phyloP scores from a whole-genome alignment of 306 rosid species.

The Dryas octopetala region DNA sequence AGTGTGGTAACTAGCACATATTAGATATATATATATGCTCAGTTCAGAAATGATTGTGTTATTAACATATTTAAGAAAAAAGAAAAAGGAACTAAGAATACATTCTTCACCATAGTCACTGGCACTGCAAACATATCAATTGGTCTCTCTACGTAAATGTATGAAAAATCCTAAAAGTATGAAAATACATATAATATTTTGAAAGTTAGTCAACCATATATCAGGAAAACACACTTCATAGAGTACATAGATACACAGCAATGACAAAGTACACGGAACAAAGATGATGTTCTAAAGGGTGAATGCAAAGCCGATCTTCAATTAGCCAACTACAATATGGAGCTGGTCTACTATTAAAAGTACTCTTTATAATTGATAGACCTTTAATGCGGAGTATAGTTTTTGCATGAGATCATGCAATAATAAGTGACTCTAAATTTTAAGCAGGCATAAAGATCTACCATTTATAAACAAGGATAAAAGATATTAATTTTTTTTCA shows the following conservation, averaged over 20 bases:
- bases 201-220: not conserved
- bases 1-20: not conserved
- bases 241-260: too few relatives aligned
- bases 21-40: not conserved
- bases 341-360: not conserved
- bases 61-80: not conserved
- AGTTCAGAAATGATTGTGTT: not conserved
- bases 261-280: not conserved
- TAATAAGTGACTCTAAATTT: too few relatives aligned
- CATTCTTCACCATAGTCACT: not conserved
- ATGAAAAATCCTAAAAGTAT: not conserved
- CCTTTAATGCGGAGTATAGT: too few relatives aligned
- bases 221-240: not conserved
- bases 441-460: not conserved
- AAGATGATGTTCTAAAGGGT: not conserved
- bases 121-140: not conserved
- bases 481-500: not conserved
- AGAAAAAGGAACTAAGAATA: not conserved
- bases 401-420: too few relatives aligned
- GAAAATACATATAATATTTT: not conserved
- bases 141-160: not conserved
- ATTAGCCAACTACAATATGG: not conserved
- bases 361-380: too few relatives aligned
- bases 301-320: not conserved
- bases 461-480: not conserved